Evolutionary conservation across 192 early-diverging fungal genomes (phyloP).

Genomic region (Coemansia aciculifera): DNA sequence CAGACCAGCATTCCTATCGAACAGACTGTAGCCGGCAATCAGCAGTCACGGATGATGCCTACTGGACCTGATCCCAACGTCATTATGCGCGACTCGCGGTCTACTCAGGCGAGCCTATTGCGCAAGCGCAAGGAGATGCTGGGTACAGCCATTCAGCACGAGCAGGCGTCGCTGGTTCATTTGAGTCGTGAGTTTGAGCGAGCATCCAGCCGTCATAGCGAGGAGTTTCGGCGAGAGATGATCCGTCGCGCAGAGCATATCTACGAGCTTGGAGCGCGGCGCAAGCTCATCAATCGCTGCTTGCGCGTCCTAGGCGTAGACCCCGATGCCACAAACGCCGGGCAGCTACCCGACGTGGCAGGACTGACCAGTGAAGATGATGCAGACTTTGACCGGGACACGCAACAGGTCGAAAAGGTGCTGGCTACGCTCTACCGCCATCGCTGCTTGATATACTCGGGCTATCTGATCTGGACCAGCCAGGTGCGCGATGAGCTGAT

Average conservation of each 20-base stretch:
- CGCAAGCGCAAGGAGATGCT: slow-evolving; percentile 51
- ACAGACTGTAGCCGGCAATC: slow-evolving; percentile 23
- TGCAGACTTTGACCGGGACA: slow-evolving; percentile 41
- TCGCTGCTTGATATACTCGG: slow-evolving; percentile 81
- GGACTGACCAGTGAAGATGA: not conserved
- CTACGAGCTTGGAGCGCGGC: slow-evolving; percentile 51
- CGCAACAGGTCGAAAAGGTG: slow-evolving; percentile 51
- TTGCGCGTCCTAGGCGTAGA: slow-evolving; percentile 43
- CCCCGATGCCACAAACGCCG: not conserved
- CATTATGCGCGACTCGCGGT: slow-evolving; percentile 55
- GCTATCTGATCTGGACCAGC: slow-evolving; percentile 82
- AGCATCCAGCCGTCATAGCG: slow-evolving; percentile 33
- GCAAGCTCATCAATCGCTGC: slow-evolving; percentile 55
- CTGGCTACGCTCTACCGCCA: slow-evolving; percentile 63
- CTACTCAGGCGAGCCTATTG: slow-evolving; percentile 50
- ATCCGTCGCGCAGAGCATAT: slow-evolving; percentile 49
- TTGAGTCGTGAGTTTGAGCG: slow-evolving; percentile 50
- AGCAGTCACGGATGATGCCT: slow-evolving; percentile 39
- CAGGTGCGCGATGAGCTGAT: slow-evolving; percentile 81
- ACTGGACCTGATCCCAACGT: slow-evolving; percentile 52
- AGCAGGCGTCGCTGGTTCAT: slow-evolving; percentile 37
- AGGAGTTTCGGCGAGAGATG: slow-evolving; percentile 43
- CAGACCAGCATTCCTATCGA: slow-evolving; percentile 36
- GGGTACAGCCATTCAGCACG: slow-evolving; percentile 43
- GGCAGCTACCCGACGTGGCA: not conserved